Percentiles rank a stretch among this genome's conserved stretches.
These are phyloP conservation scores for Cordyceps farinosa DNA, from an alignment of 2,329 filamentous ascomycete genomes.

Conservation along the genomic window DNA sequence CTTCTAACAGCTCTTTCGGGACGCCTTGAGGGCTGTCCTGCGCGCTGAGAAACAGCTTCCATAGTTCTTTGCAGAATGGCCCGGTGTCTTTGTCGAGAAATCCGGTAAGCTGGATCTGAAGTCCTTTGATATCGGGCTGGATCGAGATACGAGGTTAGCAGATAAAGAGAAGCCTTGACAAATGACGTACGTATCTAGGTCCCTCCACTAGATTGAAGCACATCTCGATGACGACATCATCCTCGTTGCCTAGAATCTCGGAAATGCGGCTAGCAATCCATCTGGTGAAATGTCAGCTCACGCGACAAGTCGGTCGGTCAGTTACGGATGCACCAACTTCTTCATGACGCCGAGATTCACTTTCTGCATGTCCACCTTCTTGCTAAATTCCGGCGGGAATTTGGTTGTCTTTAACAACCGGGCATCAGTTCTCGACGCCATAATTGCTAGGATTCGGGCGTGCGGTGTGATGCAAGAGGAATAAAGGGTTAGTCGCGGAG, in stretches of 20 bases:
- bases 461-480: not conserved
- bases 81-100: constrained; percentile 92
- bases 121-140: constrained; percentile 90
- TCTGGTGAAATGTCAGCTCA: constrained; percentile 45
- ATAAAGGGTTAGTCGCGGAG: not conserved
- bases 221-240: constrained; percentile 93
- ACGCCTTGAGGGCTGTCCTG: constrained; percentile 86
- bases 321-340: constrained; percentile 60
- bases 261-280: constrained; percentile 91
- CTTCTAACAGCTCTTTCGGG: constrained; percentile 89
- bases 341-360: constrained; percentile 98
- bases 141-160: constrained; percentile 23
- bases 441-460: constrained; percentile 36
- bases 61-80: constrained; percentile 87
- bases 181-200: constrained; percentile 63
- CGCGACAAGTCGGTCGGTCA: constrained; percentile 12
- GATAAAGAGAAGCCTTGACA: constrained; percentile 22
- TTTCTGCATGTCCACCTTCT: constrained; percentile 96
- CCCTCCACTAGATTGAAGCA: constrained; percentile 69
- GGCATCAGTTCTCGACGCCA: constrained; percentile 82
- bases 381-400: constrained; percentile 87
- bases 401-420: constrained; percentile 89
- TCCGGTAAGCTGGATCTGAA: constrained; percentile 91
- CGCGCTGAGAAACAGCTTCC: constrained; percentile 86
- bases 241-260: constrained; percentile 84